Evolutionary conservation across 2,329 filamentous ascomycete species (phyloP), one percentile per base, ranked within the genome.

Genomic region (Fusarium agapanthi): DNA sequence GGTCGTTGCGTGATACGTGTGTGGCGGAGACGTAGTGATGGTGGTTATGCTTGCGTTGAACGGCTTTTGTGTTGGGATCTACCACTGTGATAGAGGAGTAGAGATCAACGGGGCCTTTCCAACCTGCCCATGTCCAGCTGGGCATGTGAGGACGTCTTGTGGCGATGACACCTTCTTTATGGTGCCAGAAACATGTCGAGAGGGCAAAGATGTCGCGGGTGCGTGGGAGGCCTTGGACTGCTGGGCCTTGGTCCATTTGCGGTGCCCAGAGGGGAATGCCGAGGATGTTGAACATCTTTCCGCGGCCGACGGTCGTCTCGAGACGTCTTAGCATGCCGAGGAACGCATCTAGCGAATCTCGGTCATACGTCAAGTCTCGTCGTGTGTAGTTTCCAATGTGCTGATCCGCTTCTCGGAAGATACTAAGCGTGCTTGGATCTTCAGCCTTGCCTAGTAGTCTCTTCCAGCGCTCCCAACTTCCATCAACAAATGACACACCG

Each of bases 51-150:
- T 81, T 81, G 54, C 78, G 78, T 26, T 76, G 74, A 40, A 76
- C 72, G 30, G 67, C 48, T 35, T 75, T 79, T 43, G 70, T 77
- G 24, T 79, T 78, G 4, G 78, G 73, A 34, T 80, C 80, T 11
- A 76, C 74, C n/a, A 81, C 75, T 5, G 76, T 71, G 30, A 81
- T 77, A 16, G 79, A 80, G 11, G 80, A 81, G 65, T 78, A 75
- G 47, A 82, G 69, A 35, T 81, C 80, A 18, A 81, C 80, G 10
- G 78, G 71, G 20, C 80, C 80, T 24, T 76, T 74, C 80, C 80
- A 82, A 5, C 80, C 80, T 6, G 80, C 80, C 80, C 80, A 82
- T 5, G 80, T 80, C 80, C 80, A 82, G 65, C 80, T 82, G 14
- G 80, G 80, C 56, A 82, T 69, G 44, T 82, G 80, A 0, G 68